Percentiles rank a stretch among this genome's conserved stretches.
These are phyloP conservation scores for Geosiphon pyriformis DNA, from an alignment of 192 early-diverging fungal genomes.

Conservation along the genomic window DNA sequence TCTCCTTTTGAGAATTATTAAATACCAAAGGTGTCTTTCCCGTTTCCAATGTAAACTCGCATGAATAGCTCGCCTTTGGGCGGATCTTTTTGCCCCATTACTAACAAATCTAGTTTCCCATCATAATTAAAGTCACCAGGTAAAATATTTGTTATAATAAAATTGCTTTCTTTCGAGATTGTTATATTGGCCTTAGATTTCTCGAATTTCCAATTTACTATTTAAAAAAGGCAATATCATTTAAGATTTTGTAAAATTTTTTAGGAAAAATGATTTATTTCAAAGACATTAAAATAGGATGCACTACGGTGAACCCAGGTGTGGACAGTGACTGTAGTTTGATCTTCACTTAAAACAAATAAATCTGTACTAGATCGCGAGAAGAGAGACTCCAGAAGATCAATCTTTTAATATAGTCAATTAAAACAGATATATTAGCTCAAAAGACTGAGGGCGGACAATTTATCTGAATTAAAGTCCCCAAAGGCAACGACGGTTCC, in stretches of 20 bases:
- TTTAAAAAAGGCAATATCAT: background rate
- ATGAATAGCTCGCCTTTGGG: slow-evolving; percentile 41
- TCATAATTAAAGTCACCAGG: slow-evolving; percentile 89
- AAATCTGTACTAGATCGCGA: slow-evolving; percentile 72
- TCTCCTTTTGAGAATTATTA: background rate
- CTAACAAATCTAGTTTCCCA: slow-evolving; percentile 76
- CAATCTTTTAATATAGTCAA: slow-evolving; percentile 4
- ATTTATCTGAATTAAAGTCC: slow-evolving; percentile 81
- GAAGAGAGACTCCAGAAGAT: too few species aligned
- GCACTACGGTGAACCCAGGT: slow-evolving; percentile 60
- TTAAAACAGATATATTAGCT: background rate
- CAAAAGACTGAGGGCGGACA: slow-evolving; percentile 35
- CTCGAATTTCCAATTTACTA: slow-evolving; percentile 34
- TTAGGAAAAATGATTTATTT: slow-evolving; percentile 15
- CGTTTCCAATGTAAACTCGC: slow-evolving; percentile 71
- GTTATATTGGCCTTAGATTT: slow-evolving; percentile 46
- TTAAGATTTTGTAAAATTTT: too few species aligned
- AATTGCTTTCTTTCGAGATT: slow-evolving; percentile 28
- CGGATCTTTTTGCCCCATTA: slow-evolving; percentile 57
- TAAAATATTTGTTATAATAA: slow-evolving; percentile 67
- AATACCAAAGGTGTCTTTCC: slow-evolving; percentile 53
- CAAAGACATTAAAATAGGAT: background rate
- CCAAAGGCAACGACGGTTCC: slow-evolving; percentile 80
- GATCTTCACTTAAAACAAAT: slow-evolving; percentile 65
- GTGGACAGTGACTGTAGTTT: slow-evolving; percentile 61